These are phyloP conservation scores for Colletotrichum sp. DNA, from an alignment of 2,329 filamentous ascomycete genomes.

Conservation along the genomic window DNA sequence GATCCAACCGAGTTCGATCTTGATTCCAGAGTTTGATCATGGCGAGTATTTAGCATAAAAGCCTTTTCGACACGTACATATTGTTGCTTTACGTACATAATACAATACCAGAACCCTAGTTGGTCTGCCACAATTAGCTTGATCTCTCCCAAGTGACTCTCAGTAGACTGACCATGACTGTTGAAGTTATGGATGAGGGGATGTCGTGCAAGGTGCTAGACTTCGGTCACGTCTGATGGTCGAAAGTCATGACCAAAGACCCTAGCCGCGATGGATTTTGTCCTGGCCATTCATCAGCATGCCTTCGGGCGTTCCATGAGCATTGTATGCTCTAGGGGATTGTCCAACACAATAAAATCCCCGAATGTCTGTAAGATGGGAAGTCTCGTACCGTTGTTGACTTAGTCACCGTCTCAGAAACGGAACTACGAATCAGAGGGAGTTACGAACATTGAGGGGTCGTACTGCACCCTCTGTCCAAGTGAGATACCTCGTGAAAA, in stretches of 20 bases:
- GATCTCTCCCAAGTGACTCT: not conserved
- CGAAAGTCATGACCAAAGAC: not conserved
- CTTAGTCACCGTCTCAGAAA: not conserved
- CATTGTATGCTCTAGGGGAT: not conserved
- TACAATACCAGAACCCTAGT: not conserved
- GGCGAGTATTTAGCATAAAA: not conserved
- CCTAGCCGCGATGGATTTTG: too few relatives aligned
- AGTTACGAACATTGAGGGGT: not conserved
- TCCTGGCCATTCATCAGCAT: not conserved
- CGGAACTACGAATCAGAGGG: too few relatives aligned
- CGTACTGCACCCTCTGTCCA: too few relatives aligned
- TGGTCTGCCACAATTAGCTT: not conserved
- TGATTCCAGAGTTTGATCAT: not conserved
- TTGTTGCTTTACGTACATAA: not conserved
- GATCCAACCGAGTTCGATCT: not conserved
- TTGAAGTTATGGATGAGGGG: not conserved
- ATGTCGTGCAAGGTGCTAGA: not conserved
- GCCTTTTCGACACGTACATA: not conserved
- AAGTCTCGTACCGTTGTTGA: accelerated
- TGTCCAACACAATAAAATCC: accelerated
- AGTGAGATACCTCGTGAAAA: too few relatives aligned
- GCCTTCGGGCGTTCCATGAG: not conserved
- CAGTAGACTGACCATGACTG: not conserved
- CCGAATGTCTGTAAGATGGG: not conserved
- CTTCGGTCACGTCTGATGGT: not conserved